Conservation (phyloP, 2,329 filamentous ascomycete genomes). For the Aspergillus calidoustus region DNA sequence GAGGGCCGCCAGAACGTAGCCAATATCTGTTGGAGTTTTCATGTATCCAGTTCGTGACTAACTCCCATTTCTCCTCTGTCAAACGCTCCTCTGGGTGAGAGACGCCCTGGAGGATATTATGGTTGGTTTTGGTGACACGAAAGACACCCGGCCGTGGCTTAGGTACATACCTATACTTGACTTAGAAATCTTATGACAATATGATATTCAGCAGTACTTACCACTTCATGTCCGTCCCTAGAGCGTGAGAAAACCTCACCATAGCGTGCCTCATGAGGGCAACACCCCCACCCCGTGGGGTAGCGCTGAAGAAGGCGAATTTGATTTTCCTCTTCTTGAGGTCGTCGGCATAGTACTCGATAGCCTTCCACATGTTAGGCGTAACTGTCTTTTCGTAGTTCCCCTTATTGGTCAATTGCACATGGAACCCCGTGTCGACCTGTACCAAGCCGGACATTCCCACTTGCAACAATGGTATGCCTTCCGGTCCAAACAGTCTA, state of each 20-base stretch:
- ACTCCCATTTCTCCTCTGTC: constrained; percentile 62
- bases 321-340: constrained; percentile 68
- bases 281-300: constrained; percentile 81
- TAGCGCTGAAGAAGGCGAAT: constrained; percentile 79
- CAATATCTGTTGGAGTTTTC: constrained; percentile 78
- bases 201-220: constrained; percentile 50
- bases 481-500: constrained; percentile 73
- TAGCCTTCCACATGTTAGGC: constrained; percentile 66
- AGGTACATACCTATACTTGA: constrained; percentile 64
- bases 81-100: constrained; percentile 68
- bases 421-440: constrained; percentile 69
- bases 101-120: constrained; percentile 86
- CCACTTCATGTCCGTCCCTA: constrained; percentile 75
- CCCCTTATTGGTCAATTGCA: constrained; percentile 61
- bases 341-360: constrained; percentile 65
- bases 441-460: constrained; percentile 71
- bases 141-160: constrained; percentile 81
- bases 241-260: constrained; percentile 68
- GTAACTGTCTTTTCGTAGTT: constrained; percentile 67
- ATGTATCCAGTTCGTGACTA: constrained; percentile 72
- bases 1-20: constrained; percentile 69
- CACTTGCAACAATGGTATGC: constrained; percentile 69
- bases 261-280: constrained; percentile 81
- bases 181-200: background rate
- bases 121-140: constrained; percentile 82